A percentile compares a stretch with the other conserved stretches of the same genome.
phyloP scores from a whole-genome alignment of 805 yeast genomes.

The Metschnikowia hibisci region DNA sequence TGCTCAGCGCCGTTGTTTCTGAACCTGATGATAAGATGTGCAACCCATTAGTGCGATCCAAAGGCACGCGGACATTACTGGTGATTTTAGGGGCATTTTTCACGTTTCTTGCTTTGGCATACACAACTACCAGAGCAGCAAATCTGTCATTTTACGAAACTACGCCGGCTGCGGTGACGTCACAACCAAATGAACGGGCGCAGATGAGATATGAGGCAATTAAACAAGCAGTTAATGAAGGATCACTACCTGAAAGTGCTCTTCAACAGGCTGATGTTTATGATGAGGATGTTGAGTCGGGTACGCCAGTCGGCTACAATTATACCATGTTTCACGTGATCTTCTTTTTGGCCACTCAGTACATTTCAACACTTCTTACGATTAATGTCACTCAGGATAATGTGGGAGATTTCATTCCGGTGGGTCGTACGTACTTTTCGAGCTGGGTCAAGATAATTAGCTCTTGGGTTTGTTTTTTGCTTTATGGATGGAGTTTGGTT shows the following conservation, averaged over 20 bases:
- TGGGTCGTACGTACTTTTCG: conserved; percentile 93
- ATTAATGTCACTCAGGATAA: conserved; percentile 84
- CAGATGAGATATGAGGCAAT: conserved; percentile 85
- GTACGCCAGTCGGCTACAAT: conserved; percentile 67
- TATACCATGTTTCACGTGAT: conserved; percentile 86
- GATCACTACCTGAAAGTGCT: conserved; percentile 91
- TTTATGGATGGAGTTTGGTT: conserved; percentile 85
- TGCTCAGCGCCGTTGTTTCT: conserved; percentile 88
- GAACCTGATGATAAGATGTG: conserved; percentile 94
- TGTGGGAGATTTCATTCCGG: conserved; percentile 88
- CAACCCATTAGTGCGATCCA: conserved; percentile 85
- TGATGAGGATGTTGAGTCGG: conserved; percentile 33
- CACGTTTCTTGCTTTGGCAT: conserved; percentile 92
- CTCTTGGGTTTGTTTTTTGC: conserved; percentile 84
- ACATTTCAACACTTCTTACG: conserved; percentile 89
- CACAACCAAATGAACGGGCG: conserved; percentile 43
- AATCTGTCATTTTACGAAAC: conserved; percentile 47
- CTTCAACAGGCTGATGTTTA: conserved; percentile 66
- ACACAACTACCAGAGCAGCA: conserved; percentile 96
- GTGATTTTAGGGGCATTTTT: conserved; percentile 87
- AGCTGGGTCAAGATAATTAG: conserved; percentile 91
- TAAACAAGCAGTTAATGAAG: conserved; percentile 92
- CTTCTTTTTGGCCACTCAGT: conserved; percentile 93
- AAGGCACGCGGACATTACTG: conserved; percentile 86
- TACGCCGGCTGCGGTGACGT: conserved; percentile 41